Conservation (phyloP, 2,329 filamentous ascomycete species). For the Fonsecaea erecta region DNA sequence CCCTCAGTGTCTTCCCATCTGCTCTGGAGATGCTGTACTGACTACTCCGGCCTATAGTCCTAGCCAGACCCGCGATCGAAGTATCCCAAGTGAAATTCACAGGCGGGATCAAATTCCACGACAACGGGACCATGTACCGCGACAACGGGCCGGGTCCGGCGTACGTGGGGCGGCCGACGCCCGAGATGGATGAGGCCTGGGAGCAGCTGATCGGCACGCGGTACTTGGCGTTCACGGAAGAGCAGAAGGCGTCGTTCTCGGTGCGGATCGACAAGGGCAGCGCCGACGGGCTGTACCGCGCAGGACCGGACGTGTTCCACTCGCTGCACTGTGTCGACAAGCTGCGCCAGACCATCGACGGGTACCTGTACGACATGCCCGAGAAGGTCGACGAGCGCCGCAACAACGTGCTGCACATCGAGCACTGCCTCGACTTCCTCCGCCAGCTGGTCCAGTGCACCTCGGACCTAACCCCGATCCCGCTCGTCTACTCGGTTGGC, state of each 20-base stretch:
- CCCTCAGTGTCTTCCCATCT: background rate
- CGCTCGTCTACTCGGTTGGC: background rate
- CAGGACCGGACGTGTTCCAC: slow-evolving; percentile 3
- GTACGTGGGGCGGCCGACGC: slow-evolving; percentile 5
- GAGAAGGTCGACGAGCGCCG: slow-evolving; percentile 11
- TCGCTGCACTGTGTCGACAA: slow-evolving; percentile 9
- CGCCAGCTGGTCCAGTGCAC: slow-evolving; percentile 6
- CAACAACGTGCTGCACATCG: slow-evolving; percentile 10
- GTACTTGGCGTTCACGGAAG: slow-evolving; percentile 6
- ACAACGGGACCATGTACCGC: slow-evolving; percentile 8
- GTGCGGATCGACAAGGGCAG: slow-evolving; percentile 12
- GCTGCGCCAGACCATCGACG: slow-evolving; percentile 11
- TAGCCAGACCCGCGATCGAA: slow-evolving; percentile 9
- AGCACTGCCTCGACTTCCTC: slow-evolving; percentile 9
- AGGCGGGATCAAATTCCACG: slow-evolving; percentile 3
- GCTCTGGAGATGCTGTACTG: background rate
- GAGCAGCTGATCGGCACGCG: slow-evolving; percentile 12
- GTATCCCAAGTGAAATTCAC: slow-evolving; percentile 10
- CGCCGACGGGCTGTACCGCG: slow-evolving; percentile 8
- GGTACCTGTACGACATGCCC: slow-evolving; percentile 6
- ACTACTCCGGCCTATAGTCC: background rate
- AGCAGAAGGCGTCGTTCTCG: slow-evolving; percentile 1
- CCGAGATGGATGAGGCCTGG: slow-evolving; percentile 11
- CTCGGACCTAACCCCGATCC: slow-evolving; percentile 6
- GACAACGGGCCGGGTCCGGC: slow-evolving; percentile 4